Conservation (phyloP, 2,329 filamentous ascomycete species). For the Neurospora crassa region DNA sequence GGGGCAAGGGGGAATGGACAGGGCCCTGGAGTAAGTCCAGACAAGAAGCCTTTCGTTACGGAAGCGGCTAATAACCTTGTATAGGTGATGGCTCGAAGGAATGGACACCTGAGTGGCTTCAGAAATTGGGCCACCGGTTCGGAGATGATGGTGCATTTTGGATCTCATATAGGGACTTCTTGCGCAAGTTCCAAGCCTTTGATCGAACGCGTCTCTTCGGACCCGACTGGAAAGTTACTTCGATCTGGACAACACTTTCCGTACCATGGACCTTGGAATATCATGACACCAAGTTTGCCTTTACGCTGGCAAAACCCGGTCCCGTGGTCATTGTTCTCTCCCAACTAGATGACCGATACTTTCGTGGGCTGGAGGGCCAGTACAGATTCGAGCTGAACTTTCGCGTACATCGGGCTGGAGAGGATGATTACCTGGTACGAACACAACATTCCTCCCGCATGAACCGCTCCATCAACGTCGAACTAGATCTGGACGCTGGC, state of each 20-base stretch:
- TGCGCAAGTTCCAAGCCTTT: constrained; percentile 52
- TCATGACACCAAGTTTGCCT: constrained; percentile 49
- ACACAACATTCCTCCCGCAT: constrained; percentile 50
- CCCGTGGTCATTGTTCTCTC: constrained; percentile 51
- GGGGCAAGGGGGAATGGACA: constrained; percentile 53
- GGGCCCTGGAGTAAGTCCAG: constrained; percentile 38
- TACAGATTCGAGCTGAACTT: constrained; percentile 36
- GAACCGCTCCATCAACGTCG: constrained; percentile 48
- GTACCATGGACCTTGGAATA: constrained; percentile 54
- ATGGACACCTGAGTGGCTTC: constrained; percentile 48
- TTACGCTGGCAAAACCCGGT: constrained; percentile 45
- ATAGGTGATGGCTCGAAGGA: constrained; percentile 46
- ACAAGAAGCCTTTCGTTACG: background rate
- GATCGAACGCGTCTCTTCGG: constrained; percentile 55
- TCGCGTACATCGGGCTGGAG: constrained; percentile 34
- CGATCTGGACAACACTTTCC: constrained; percentile 52
- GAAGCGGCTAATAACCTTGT: constrained; percentile 13
- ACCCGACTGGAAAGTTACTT: constrained; percentile 45
- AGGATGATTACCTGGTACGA: constrained; percentile 50
- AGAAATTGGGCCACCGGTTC: constrained; percentile 49
- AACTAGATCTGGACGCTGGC: constrained; percentile 47
- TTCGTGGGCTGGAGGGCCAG: constrained; percentile 49
- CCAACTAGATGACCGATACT: constrained; percentile 54
- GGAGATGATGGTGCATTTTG: constrained; percentile 55
- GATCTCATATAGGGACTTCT: constrained; percentile 53